Evolutionary conservation across 371 early-diverging fungal species (phyloP).

Genomic region (Mortierella sp.): DNA sequence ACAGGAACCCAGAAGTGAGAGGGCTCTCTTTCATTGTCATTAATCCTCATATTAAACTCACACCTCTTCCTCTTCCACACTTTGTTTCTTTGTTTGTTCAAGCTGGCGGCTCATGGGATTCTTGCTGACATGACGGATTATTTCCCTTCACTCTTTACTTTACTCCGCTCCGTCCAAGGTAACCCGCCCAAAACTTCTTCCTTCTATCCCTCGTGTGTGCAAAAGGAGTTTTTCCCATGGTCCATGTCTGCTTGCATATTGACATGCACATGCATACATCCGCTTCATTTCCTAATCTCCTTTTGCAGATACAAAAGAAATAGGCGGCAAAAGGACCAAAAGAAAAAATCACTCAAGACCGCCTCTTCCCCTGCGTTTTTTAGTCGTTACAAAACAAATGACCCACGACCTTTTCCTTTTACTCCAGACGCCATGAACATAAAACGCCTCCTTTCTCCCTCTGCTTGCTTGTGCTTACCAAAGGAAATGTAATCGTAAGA

Average conservation of each 20-base stretch:
- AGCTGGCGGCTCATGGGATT: background rate
- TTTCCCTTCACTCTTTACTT: background rate
- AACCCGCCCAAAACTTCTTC: background rate
- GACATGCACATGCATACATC: slow-evolving; percentile 7
- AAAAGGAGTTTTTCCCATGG: background rate
- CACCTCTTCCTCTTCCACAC: background rate
- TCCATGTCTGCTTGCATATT: slow-evolving; percentile 11
- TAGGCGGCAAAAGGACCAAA: background rate
- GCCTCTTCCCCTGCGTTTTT: background rate
- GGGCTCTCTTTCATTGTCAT: background rate
- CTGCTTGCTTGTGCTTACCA: slow-evolving; percentile 30
- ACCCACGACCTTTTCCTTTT: background rate
- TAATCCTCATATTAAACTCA: background rate
- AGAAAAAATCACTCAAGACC: background rate
- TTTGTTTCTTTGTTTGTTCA: background rate
- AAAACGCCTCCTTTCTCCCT: background rate
- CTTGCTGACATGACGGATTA: slow-evolving; percentile 13
- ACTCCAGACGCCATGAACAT: no score
- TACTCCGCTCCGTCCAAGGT: background rate
- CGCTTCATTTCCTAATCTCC: background rate
- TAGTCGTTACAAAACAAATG: background rate
- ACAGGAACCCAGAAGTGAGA: background rate
- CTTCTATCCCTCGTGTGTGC: background rate
- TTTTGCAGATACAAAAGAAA: background rate
- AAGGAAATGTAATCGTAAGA: slow-evolving; percentile 40